These are phyloP conservation scores for Tolypocladium ophioglossoides DNA, from an alignment of 2,329 filamentous ascomycete species.

Conservation along the genomic window DNA sequence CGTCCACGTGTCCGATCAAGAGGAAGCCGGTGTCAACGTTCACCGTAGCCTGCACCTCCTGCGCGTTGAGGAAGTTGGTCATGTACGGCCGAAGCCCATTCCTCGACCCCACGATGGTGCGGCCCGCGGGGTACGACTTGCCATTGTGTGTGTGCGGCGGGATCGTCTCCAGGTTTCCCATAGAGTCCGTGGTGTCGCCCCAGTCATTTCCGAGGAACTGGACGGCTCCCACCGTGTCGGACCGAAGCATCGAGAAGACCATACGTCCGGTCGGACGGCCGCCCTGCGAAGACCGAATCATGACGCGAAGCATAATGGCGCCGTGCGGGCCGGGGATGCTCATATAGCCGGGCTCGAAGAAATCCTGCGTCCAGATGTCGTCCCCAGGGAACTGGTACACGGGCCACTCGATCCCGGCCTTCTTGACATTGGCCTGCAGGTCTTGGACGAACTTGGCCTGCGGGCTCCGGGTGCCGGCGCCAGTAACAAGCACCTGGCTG, in stretches of 20 bases:
- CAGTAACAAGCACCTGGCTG: conserved; percentile 14
- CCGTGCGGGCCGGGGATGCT: conserved; percentile 26
- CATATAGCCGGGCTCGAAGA: conserved; percentile 25
- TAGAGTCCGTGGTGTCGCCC: conserved; percentile 9
- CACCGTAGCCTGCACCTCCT: conserved; percentile 22
- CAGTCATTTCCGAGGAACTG: conserved; percentile 9
- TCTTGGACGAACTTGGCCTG: conserved; percentile 10
- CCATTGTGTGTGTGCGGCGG: conserved; percentile 17
- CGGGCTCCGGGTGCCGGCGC: neutral
- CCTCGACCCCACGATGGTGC: conserved; percentile 10
- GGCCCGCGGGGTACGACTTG: conserved; percentile 10
- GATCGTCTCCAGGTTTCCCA: conserved; percentile 27
- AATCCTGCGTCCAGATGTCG: conserved; percentile 28
- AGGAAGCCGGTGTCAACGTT: conserved; percentile 18
- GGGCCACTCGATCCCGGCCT: conserved; percentile 8
- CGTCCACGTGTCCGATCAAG: conserved; percentile 14
- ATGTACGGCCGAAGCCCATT: conserved; percentile 7
- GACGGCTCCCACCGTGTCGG: conserved; percentile 18
- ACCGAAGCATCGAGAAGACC: conserved; percentile 20
- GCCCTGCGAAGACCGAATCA: conserved; percentile 20
- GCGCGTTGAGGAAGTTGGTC: conserved; percentile 16
- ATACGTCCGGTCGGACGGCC: conserved; percentile 16
- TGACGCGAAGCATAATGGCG: conserved; percentile 18
- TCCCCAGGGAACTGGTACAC: conserved; percentile 11
- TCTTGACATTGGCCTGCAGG: conserved; percentile 5